Evolutionary conservation across 2,329 filamentous ascomycete genomes (phyloP).

Genomic region (Fusarium anthophilum): DNA sequence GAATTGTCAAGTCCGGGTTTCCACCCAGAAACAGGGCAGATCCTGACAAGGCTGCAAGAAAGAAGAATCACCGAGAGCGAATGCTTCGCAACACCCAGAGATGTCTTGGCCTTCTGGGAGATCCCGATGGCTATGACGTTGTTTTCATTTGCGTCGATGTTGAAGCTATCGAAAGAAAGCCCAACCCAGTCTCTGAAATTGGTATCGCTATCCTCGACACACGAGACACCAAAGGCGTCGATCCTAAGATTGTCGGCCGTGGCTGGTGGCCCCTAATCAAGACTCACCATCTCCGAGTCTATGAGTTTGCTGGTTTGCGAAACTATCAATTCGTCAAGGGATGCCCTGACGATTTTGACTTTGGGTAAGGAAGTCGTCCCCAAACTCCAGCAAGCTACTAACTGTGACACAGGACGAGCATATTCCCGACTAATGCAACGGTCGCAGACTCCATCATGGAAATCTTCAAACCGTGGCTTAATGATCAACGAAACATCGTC

Average conservation of each 20-base stretch:
- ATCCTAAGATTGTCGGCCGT: slow-evolving; percentile 68
- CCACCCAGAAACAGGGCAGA: slow-evolving; percentile 48
- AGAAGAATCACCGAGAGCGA: slow-evolving; percentile 60
- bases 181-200: slow-evolving; percentile 80
- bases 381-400: neutral
- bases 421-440: slow-evolving; percentile 50
- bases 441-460: slow-evolving; percentile 48
- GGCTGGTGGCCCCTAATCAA: slow-evolving; percentile 76
- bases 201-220: slow-evolving; percentile 87
- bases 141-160: slow-evolving; percentile 84
- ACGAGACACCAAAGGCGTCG: slow-evolving; percentile 56
- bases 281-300: slow-evolving; percentile 79
- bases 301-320: slow-evolving; percentile 70
- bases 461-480: slow-evolving; percentile 48
- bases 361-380: slow-evolving; percentile 66
- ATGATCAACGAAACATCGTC: slow-evolving; percentile 64
- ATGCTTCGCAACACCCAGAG: slow-evolving; percentile 72
- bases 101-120: slow-evolving; percentile 70
- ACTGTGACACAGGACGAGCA: slow-evolving; percentile 50
- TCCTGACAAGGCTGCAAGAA: slow-evolving; percentile 55
- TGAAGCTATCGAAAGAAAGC: slow-evolving; percentile 78
- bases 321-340: slow-evolving; percentile 78
- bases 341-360: slow-evolving; percentile 78
- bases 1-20: slow-evolving; percentile 34
- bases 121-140: slow-evolving; percentile 22